These are phyloP conservation scores for Aschersonia sp. DNA, from an alignment of 2,329 filamentous ascomycete genomes.

Conservation along the genomic window DNA sequence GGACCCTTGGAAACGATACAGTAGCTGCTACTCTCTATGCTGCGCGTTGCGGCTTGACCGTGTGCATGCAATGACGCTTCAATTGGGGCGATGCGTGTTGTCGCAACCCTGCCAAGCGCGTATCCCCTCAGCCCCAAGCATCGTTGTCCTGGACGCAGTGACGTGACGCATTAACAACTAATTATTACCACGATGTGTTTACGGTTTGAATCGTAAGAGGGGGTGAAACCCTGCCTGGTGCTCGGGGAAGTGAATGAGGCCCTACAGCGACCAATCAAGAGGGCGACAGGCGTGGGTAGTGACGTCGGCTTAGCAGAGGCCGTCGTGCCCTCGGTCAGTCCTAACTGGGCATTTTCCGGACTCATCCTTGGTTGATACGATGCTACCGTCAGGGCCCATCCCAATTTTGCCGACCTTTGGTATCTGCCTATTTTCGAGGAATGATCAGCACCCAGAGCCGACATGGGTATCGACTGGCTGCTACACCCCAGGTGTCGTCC, in stretches of 20 bases:
- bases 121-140: neutral
- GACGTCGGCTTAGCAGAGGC: neutral
- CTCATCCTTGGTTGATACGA: neutral
- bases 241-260: neutral
- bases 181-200: neutral
- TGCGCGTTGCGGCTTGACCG: neutral
- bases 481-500: neutral
- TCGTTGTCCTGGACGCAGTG: neutral
- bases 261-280: neutral
- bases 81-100: neutral
- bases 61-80: neutral
- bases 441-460: neutral
- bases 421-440: neutral
- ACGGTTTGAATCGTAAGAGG: neutral
- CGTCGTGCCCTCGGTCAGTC: neutral
- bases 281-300: neutral
- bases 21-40: neutral
- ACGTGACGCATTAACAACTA: neutral
- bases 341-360: neutral
- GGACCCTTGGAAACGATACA: too few species aligned
- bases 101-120: neutral
- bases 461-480: neutral
- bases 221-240: neutral
- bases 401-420: neutral
- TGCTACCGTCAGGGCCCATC: neutral